Percentiles rank a stretch among this genome's conserved stretches.
Conservation (phyloP, 2,329 filamentous ascomycete genomes). For the Fusarium sp. region DNA sequence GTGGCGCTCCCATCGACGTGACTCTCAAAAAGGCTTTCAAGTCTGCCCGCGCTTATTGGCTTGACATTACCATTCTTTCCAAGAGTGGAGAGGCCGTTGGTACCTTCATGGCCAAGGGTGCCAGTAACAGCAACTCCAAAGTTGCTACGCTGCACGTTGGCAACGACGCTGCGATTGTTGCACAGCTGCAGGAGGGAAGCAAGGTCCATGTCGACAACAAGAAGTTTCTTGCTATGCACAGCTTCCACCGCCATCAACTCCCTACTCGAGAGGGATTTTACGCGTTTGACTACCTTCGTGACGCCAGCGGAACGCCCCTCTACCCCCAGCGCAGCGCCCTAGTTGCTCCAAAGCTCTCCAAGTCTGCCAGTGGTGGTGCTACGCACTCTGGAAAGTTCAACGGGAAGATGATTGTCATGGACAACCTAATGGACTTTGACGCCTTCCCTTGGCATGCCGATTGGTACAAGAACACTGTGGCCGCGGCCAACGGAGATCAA, state of each 20-base stretch:
- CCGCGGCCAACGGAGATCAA: constrained; percentile 17
- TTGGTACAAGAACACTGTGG: constrained; percentile 29
- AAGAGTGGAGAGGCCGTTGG: too few relatives aligned
- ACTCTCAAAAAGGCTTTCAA: too few relatives aligned
- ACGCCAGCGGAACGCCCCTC: not conserved
- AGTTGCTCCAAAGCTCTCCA: not conserved
- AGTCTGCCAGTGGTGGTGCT: constrained; percentile 2
- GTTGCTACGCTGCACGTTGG: not conserved
- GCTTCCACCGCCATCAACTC: constrained; percentile 29
- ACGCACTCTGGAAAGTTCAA: constrained; percentile 22
- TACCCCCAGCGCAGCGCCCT: constrained; percentile 1
- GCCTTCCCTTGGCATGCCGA: constrained; percentile 42
- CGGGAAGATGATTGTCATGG: constrained; percentile 36
- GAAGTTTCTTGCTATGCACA: constrained; percentile 10
- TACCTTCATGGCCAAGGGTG: too few relatives aligned
- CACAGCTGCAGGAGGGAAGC: not conserved
- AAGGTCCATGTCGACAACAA: constrained; percentile 16
- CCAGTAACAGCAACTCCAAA: constrained; percentile 2
- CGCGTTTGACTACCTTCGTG: not conserved
- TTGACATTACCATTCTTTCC: too few relatives aligned
- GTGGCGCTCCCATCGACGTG: not conserved
- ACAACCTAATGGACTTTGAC: constrained; percentile 36
- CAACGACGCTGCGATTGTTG: not conserved
- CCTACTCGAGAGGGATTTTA: constrained; percentile 20
- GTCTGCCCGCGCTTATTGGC: too few relatives aligned